Conservation (phyloP, 2,329 filamentous ascomycete genomes). For the Cladosporium sphaerospermum region DNA sequence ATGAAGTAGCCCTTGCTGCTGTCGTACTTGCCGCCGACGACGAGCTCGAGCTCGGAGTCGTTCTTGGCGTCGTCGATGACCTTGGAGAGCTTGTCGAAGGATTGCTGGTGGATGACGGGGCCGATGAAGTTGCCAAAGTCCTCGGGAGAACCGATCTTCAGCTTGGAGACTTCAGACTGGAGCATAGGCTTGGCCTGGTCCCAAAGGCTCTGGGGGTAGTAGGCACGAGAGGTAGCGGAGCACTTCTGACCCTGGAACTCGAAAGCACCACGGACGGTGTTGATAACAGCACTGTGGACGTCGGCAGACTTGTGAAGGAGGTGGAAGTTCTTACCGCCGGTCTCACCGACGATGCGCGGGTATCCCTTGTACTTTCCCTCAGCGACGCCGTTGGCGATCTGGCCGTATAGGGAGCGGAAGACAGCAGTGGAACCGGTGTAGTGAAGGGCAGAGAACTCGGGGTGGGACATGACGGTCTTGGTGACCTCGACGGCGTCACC, state of each 20-base stretch:
- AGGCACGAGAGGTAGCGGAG: conserved; percentile 72
- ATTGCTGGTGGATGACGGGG: conserved; percentile 73
- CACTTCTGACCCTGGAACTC: conserved; percentile 90
- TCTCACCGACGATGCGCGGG: conserved; percentile 81
- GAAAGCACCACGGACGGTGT: conserved; percentile 78
- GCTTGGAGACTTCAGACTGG: conserved; percentile 56
- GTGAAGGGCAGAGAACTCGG: conserved; percentile 76
- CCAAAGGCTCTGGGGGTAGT: conserved; percentile 69
- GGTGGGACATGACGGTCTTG: conserved; percentile 65
- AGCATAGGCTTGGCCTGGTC: conserved; percentile 62
- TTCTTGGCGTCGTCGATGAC: conserved; percentile 71
- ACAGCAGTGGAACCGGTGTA: conserved; percentile 89
- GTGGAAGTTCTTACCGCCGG: conserved; percentile 89
- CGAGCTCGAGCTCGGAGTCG: conserved; percentile 62
- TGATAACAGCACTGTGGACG: conserved; percentile 66
- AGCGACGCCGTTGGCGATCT: conserved; percentile 73
- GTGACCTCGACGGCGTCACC: conserved; percentile 80
- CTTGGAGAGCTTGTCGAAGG: conserved; percentile 69
- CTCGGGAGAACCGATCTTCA: conserved; percentile 64
- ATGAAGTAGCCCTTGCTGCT: conserved; percentile 73
- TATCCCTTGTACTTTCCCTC: conserved; percentile 77
- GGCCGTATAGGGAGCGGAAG: conserved; percentile 79
- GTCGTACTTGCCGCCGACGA: conserved; percentile 71
- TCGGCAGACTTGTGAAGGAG: conserved; percentile 71
- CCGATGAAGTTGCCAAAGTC: conserved; percentile 73